These are phyloP conservation scores for Fusarium fracticaudum DNA, from an alignment of 2,329 filamentous ascomycete species.

Conservation along the genomic window DNA sequence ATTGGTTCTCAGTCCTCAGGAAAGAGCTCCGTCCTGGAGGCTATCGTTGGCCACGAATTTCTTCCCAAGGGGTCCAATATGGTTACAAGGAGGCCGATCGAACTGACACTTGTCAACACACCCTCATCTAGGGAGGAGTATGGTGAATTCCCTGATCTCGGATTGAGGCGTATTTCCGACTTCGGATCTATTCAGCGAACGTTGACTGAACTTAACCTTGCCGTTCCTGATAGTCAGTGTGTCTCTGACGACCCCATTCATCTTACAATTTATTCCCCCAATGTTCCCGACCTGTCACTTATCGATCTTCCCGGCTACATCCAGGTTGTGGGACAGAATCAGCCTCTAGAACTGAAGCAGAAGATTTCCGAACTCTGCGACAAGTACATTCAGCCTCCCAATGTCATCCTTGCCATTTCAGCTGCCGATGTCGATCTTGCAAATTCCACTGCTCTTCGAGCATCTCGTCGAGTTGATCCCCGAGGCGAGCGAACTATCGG, in stretches of 20 bases:
- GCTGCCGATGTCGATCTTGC: conserved; percentile 97
- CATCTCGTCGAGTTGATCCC: conserved; percentile 91
- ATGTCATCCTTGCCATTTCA: conserved; percentile 96
- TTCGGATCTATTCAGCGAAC: conserved; percentile 93
- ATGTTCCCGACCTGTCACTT: conserved; percentile 92
- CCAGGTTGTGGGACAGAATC: conserved; percentile 90
- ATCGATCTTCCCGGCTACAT: conserved; percentile 98
- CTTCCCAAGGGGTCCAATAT: conserved; percentile 98
- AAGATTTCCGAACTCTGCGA: conserved; percentile 97
- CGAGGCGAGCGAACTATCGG: conserved; percentile 96
- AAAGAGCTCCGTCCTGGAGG: conserved; percentile 96
- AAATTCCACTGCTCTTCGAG: conserved; percentile 91
- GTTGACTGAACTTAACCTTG: conserved; percentile 91
- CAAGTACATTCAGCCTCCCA: conserved; percentile 96
- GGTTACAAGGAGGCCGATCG: conserved; percentile 95
- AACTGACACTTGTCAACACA: conserved; percentile 95
- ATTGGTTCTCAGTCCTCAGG: conserved; percentile 98
- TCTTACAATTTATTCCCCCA: conserved; percentile 92
- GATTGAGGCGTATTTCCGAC: conserved; percentile 88
- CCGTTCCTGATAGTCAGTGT: conserved; percentile 89
- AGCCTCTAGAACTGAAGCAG: conserved; percentile 90
- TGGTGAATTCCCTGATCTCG: conserved; percentile 93
- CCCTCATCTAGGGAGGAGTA: conserved; percentile 88
- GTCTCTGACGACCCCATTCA: conserved; percentile 98
- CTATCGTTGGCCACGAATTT: conserved; percentile 97